Conservation (phyloP, 805 yeast genomes). For the Kuraishia hungarica region DNA sequence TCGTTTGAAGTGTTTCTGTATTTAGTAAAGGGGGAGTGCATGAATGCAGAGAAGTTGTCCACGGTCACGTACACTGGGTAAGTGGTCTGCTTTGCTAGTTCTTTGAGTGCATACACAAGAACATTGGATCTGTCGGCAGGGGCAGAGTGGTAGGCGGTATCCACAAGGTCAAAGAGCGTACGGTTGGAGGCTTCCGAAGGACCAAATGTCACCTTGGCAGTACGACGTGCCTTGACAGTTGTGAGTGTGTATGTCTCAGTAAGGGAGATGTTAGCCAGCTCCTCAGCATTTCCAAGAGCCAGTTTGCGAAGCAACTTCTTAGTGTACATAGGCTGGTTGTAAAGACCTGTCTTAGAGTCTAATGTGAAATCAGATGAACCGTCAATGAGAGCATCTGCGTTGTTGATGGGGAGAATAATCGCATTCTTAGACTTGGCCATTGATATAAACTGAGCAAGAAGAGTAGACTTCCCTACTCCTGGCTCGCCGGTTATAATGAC, state of each 20-base stretch:
- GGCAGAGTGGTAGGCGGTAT: slow-evolving; percentile 9
- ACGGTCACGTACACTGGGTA: slow-evolving; percentile 60
- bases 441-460: slow-evolving; percentile 62
- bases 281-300: slow-evolving; percentile 32
- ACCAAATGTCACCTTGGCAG: slow-evolving; percentile 3
- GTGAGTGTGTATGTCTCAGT: slow-evolving; percentile 24
- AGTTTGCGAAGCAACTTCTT: slow-evolving; percentile 50
- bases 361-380: slow-evolving; percentile 65
- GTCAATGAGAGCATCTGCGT: slow-evolving; percentile 52
- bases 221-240: slow-evolving; percentile 13
- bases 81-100: slow-evolving; percentile 39
- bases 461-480: slow-evolving; percentile 76
- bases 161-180: slow-evolving; percentile 36
- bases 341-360: slow-evolving; percentile 37
- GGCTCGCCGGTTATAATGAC: slow-evolving; percentile 54
- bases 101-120: slow-evolving; percentile 45
- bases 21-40: slow-evolving; percentile 43
- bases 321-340: slow-evolving; percentile 75
- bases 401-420: slow-evolving; percentile 55
- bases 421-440: slow-evolving; percentile 34
- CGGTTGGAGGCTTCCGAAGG: slow-evolving; percentile 10
- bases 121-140: slow-evolving; percentile 25
- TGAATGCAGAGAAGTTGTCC: slow-evolving; percentile 64
- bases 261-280: slow-evolving; percentile 26
- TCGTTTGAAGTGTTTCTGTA: slow-evolving; percentile 52